These are phyloP conservation scores for Primulina huaijiensis DNA, from an alignment of 257 asterid genomes.

Conservation along the genomic window DNA sequence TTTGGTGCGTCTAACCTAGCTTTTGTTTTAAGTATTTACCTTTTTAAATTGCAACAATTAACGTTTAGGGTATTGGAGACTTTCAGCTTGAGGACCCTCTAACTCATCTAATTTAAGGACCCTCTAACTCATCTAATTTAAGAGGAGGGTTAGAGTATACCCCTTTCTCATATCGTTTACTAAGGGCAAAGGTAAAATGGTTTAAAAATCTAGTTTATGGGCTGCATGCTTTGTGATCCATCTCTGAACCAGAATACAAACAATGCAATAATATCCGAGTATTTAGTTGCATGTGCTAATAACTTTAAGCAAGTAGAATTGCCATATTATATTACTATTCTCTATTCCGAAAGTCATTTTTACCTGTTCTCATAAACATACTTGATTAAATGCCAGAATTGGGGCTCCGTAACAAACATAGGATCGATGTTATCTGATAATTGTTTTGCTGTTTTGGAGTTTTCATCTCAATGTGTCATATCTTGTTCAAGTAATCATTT, in stretches of 20 bases:
- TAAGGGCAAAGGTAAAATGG: no score
- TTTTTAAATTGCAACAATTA: constrained; percentile 1
- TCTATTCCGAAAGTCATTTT: neutral
- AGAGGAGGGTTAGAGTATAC: neutral
- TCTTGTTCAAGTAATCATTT: neutral
- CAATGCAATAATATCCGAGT: no score
- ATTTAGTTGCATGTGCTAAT: neutral
- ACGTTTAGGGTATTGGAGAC: constrained; percentile 10
- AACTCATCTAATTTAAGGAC: neutral
- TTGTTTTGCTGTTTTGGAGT: constrained; percentile 5
- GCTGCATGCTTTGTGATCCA: constrained; percentile 2
- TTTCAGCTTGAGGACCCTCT: neutral
- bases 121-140: neutral
- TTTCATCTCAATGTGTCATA: neutral
- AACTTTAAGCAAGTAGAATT: constrained; percentile 1
- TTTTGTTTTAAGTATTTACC: constrained; percentile 3
- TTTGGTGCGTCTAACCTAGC: constrained; percentile 38
- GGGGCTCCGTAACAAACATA: no score
- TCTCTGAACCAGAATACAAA: neutral
- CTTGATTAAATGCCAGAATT: neutral
- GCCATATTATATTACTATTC: neutral
- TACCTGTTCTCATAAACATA: neutral
- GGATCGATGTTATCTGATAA: neutral
- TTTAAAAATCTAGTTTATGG: neutral
- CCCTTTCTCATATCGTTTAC: neutral